Percentiles rank a stretch among this genome's conserved stretches.
phyloP scores from a whole-genome alignment of 441 rosid species.

The Syzygium malaccense region DNA sequence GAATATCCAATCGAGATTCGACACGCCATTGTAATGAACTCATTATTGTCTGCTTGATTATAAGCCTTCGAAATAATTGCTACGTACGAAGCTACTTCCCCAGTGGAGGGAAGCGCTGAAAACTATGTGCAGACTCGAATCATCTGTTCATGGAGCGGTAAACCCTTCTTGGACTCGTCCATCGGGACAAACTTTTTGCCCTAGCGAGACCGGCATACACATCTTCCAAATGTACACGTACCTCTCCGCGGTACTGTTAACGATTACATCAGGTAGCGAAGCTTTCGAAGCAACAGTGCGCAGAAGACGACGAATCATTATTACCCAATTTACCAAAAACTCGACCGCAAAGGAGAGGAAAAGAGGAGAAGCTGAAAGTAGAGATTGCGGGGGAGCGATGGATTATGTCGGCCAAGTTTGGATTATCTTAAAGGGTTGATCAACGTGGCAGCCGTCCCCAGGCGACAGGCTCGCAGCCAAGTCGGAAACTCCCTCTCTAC shows the following conservation, averaged over 20 bases:
- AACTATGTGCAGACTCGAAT: not conserved
- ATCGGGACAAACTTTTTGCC: not conserved
- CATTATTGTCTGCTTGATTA: not conserved
- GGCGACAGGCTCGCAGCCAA: conserved; percentile 46
- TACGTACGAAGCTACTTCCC: not conserved
- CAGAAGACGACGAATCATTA: not conserved
- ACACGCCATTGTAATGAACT: not conserved
- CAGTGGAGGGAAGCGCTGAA: not conserved
- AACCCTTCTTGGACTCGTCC: not conserved
- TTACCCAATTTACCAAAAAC: not conserved
- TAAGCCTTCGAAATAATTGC: not conserved
- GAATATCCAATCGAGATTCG: not conserved
- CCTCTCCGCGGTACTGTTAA: not conserved
- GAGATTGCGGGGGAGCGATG: conserved; percentile 13
- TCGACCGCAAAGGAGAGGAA: not conserved
- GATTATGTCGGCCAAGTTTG: conserved; percentile 50
- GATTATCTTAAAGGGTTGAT: conserved; percentile 26
- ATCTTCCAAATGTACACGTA: not conserved
- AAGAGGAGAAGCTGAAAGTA: not conserved
- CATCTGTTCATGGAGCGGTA: not conserved
- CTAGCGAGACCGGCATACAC: not conserved
- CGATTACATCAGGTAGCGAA: not conserved
- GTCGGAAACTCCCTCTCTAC: conserved; percentile 23
- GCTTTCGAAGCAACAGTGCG: not conserved
- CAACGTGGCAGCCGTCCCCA: conserved; percentile 56